Conservation (phyloP, 371 early-diverging fungal genomes). For the Syncephalastrum racemosum region DNA sequence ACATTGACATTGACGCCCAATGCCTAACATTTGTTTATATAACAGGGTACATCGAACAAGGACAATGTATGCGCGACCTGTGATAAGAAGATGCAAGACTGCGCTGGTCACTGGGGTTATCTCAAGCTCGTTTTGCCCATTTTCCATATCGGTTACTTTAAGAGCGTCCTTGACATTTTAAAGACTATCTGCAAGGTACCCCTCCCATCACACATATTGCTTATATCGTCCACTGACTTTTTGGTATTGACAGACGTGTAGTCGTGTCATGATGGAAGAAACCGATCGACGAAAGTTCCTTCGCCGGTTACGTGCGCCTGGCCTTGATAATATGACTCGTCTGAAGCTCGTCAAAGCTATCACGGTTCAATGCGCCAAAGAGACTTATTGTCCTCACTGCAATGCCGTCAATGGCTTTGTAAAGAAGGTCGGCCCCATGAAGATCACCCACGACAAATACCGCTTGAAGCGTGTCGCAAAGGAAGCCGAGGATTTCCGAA, state of each 20-base stretch:
- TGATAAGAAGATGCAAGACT: slow-evolving; percentile 85
- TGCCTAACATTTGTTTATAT: slow-evolving; percentile 9
- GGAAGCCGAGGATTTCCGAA: slow-evolving; percentile 73
- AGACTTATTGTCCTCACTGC: slow-evolving; percentile 87
- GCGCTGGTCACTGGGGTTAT: slow-evolving; percentile 99
- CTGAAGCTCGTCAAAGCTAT: slow-evolving; percentile 81
- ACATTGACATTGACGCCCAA: background rate
- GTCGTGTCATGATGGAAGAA: slow-evolving; percentile 87
- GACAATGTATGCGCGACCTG: slow-evolving; percentile 90
- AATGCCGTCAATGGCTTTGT: slow-evolving; percentile 85
- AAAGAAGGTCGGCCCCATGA: slow-evolving; percentile 95
- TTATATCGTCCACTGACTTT: background rate
- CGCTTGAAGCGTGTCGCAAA: slow-evolving; percentile 74
- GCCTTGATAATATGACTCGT: slow-evolving; percentile 80
- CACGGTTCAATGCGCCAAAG: slow-evolving; percentile 89
- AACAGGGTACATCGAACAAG: slow-evolving; percentile 94
- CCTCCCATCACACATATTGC: background rate
- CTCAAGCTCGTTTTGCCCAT: slow-evolving; percentile 95
- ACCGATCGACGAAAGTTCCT: slow-evolving; percentile 72
- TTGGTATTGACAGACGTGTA: slow-evolving; percentile 65
- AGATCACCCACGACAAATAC: slow-evolving; percentile 96
- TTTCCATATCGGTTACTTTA: slow-evolving; percentile 98
- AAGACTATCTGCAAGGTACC: slow-evolving; percentile 97
- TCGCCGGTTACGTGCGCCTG: slow-evolving; percentile 71
- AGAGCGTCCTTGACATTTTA: slow-evolving; percentile 84